These are phyloP conservation scores for Jamesozyma lodderae DNA, from an alignment of 805 yeast species.

Conservation along the genomic window DNA sequence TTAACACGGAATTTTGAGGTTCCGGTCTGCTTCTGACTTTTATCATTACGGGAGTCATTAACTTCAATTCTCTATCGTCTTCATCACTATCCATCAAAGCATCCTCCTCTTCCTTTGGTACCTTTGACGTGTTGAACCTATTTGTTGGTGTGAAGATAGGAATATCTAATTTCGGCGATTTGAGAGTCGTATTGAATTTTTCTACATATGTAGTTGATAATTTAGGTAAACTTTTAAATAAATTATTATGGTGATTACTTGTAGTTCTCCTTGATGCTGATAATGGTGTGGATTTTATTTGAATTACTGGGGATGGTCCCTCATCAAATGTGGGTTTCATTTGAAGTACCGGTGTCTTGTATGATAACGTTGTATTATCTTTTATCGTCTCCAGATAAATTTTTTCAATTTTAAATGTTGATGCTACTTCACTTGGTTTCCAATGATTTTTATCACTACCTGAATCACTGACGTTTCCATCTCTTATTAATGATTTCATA, in stretches of 20 bases:
- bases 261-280: no score
- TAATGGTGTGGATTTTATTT: no score
- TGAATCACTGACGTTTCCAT: constrained; percentile 26
- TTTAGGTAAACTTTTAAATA: no score
- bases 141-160: neutral
- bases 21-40: constrained; percentile 5
- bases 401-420: constrained; percentile 40
- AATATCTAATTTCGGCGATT: constrained; percentile 2
- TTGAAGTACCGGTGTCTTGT: constrained; percentile 4
- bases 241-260: neutral
- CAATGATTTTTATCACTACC: neutral
- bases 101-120: neutral
- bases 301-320: constrained; percentile 21
- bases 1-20: neutral
- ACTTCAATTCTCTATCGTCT: no score
- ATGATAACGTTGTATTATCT: constrained; percentile 10
- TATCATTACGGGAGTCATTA: no score
- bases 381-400: constrained; percentile 29
- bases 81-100: no score
- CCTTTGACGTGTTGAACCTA: neutral
- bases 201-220: no score
- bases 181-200: neutral
- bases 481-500: constrained; percentile 40
- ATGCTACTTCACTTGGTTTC: constrained; percentile 48
- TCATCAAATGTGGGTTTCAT: constrained; percentile 17